Conservation (phyloP, 2,329 filamentous ascomycete genomes). For the Hirsutella thompsonii region DNA sequence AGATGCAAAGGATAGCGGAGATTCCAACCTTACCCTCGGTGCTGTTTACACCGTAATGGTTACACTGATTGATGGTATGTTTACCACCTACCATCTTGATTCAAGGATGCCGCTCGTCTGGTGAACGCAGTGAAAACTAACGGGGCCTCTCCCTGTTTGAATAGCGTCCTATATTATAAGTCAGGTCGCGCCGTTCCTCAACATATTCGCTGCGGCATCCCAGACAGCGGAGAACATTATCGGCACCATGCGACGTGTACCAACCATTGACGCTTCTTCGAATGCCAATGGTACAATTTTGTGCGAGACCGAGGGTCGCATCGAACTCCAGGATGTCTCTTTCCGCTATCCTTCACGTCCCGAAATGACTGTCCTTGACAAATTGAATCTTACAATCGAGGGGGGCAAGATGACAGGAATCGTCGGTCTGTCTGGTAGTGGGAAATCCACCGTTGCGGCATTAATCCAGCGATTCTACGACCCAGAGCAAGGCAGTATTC, state of each 20-base stretch:
- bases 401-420: conserved; percentile 39
- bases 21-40: conserved; percentile 24
- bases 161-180: conserved; percentile 1
- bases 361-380: conserved; percentile 26
- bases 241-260: conserved; percentile 40
- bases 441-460: conserved; percentile 43
- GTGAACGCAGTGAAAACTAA: conserved; percentile 11
- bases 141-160: conserved; percentile 2
- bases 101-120: no score
- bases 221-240: conserved; percentile 45
- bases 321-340: conserved; percentile 27
- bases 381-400: conserved; percentile 33
- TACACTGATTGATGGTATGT: conserved; percentile 45
- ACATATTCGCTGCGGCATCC: conserved; percentile 45
- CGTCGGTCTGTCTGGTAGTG: conserved; percentile 44
- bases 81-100: not conserved
- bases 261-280: conserved; percentile 27
- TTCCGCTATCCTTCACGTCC: conserved; percentile 32
- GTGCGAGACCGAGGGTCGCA: conserved; percentile 1
- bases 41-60: conserved; percentile 52
- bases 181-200: conserved; percentile 44
- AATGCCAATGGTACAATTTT: not conserved
- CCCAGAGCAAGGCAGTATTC: conserved; percentile 32
- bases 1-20: conserved; percentile 20
- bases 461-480: conserved; percentile 46